Base-by-base conservation (phyloP, 129 eudicot genomes). In the Centaurea solstitialis region DNA sequence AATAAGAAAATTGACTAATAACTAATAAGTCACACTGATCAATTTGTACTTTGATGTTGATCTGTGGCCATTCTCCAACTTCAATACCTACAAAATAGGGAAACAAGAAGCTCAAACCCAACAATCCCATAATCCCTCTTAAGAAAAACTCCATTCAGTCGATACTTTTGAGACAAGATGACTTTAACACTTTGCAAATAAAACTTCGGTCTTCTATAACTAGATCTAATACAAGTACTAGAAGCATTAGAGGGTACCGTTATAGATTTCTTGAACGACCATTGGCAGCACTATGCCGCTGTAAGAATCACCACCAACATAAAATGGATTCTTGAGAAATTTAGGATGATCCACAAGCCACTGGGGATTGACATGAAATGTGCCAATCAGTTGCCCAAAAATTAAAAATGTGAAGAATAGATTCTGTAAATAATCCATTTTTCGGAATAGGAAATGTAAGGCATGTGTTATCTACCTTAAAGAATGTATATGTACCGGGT, bases 301-400 rank as follows among this genome's bases (percentile, higher is more conserved):
- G 17, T 74, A 47, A 7, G 78, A 74, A 74, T 74, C 78, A 50
- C 68, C 78, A 74, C 15, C 24, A 33, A 50, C 6, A 59, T 74
- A 74, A 9, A 74, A 50, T 47, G 78, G 78, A 74, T 74, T 74
- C 41, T 50, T 59, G 67, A 74, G 68, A 74, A 74, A 70, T 22
- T 28, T 33, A 40, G 74, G 74, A 30, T 70, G 74, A 70, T 30
- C 74, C 11, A 70, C 28, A 33, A 74, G 78, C 78, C 78, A 74
- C 78, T 74, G 43, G 22, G 23, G 9, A 57, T 50, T 15, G 62
- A 65, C 62, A 66, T 57, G 21, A 65, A 15, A 68, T 4, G 43
- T 50, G 21, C 6, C 21, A 2, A 6, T 38, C 43, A 5, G 1
- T 15, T n/a, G 72, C 37, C 7, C 33, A 68, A 12, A 26, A 8